A percentile compares a stretch with the other conserved stretches of the same genome.
Conservation (phyloP, 2,329 filamentous ascomycete genomes). For the Seiridium cupressi region DNA sequence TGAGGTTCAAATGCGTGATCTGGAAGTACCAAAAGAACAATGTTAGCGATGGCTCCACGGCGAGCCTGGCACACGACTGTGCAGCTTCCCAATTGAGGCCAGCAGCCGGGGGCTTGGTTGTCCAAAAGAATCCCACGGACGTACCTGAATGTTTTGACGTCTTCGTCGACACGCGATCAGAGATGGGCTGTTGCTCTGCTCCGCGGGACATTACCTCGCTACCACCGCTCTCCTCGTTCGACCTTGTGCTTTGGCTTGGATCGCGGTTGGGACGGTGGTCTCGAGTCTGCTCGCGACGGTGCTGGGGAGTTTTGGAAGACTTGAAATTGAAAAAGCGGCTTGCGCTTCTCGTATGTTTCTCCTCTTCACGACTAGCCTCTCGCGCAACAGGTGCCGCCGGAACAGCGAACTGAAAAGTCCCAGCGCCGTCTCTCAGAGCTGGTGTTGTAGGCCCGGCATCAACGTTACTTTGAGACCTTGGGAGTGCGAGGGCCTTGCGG, state of each 20-base stretch:
- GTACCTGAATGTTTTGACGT: conserved; percentile 29
- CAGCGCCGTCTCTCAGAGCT: conserved; percentile 2
- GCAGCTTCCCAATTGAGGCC: no score
- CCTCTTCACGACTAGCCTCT: conserved; percentile 16
- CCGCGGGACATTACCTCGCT: conserved; percentile 26
- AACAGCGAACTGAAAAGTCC: not conserved
- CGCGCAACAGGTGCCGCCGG: not conserved
- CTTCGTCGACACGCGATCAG: conserved; percentile 27
- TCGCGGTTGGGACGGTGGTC: conserved; percentile 12
- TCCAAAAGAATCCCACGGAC: conserved; percentile 20
- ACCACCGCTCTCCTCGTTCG: conserved; percentile 19
- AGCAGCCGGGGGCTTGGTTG: no score
- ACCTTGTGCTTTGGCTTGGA: conserved; percentile 14
- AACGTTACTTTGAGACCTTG: not conserved
- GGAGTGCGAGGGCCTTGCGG: not conserved
- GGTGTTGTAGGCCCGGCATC: not conserved
- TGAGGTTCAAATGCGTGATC: conserved; percentile 30
- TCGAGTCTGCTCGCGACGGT: not conserved
- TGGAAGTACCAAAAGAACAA: conserved; percentile 17
- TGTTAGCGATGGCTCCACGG: conserved; percentile 14
- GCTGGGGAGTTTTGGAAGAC: conserved; percentile 16
- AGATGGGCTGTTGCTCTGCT: conserved; percentile 22
- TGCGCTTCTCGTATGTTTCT: conserved; percentile 28
- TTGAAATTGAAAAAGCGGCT: conserved; percentile 32
- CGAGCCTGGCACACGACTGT: no score